Conservation (phyloP, 345 rosid species). For the Linum lewisii region DNA sequence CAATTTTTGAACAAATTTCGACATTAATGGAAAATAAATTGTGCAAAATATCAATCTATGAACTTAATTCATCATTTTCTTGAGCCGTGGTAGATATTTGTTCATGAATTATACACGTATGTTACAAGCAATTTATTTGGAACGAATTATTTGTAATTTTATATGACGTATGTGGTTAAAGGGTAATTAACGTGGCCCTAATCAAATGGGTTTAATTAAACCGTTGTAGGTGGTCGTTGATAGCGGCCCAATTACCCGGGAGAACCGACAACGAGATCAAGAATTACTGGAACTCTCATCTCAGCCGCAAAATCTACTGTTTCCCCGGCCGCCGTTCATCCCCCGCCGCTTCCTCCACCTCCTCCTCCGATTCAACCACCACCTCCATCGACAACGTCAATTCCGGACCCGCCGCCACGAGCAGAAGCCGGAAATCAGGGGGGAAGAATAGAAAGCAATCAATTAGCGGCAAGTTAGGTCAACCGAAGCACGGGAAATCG, state of each 20-base stretch:
- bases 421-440: not conserved
- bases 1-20: too few species aligned
- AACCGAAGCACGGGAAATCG: not conserved
- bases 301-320: not conserved
- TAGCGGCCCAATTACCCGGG: constrained; percentile 4
- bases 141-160: too few species aligned
- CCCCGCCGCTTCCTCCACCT: not conserved
- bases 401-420: not conserved
- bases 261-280: constrained; percentile 6
- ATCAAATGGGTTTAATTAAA: too few species aligned
- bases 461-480: too few species aligned
- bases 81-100: too few species aligned
- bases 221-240: constrained; percentile 1
- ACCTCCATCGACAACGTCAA: not conserved
- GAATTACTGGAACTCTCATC: constrained; percentile 3
- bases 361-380: not conserved
- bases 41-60: too few species aligned
- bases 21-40: too few species aligned
- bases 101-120: too few species aligned
- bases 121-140: too few species aligned
- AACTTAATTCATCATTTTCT: too few species aligned
- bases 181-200: not conserved
- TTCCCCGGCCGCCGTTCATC: not conserved
- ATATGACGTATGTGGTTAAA: not conserved
- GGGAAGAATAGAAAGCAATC: not conserved